These are phyloP conservation scores for Alternaria brassicae DNA, from an alignment of 2,329 filamentous ascomycete genomes.

Conservation along the genomic window DNA sequence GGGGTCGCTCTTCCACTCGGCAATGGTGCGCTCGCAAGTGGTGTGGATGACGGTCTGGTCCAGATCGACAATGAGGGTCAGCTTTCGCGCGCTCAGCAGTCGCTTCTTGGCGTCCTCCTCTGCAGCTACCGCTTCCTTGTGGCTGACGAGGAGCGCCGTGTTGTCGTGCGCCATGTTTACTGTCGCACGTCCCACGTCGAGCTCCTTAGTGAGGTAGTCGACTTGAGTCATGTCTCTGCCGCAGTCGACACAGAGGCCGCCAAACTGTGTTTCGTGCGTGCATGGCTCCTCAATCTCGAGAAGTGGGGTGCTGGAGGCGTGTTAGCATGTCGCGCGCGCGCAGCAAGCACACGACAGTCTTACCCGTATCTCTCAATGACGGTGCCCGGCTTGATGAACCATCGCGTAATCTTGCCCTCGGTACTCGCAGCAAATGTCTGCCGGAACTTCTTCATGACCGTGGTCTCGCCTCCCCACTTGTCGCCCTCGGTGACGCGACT, in stretches of 20 bases:
- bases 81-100: conserved; percentile 78
- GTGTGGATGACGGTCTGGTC: conserved; percentile 99
- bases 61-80: conserved; percentile 93
- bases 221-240: conserved; percentile 95
- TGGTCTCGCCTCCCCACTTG: conserved; percentile 75
- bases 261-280: conserved; percentile 88
- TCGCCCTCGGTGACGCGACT: conserved; percentile 72
- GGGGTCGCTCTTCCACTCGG: conserved; percentile 90
- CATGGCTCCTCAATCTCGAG: conserved; percentile 90
- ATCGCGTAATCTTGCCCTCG: conserved; percentile 78
- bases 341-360: conserved; percentile 19
- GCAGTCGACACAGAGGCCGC: conserved; percentile 88
- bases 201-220: conserved; percentile 80
- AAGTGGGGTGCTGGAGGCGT: conserved; percentile 58
- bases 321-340: conserved; percentile 14
- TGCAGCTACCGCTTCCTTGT: conserved; percentile 77
- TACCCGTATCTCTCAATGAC: conserved; percentile 61
- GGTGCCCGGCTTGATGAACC: conserved; percentile 74
- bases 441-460: conserved; percentile 73
- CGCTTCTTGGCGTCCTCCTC: conserved; percentile 88
- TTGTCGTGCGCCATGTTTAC: conserved; percentile 97
- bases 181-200: conserved; percentile 83
- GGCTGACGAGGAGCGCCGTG: conserved; percentile 83
- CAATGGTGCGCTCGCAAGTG: conserved; percentile 94
- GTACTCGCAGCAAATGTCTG: conserved; percentile 83